These are phyloP conservation scores for Tolypocladium inflatum DNA, from an alignment of 2,329 filamentous ascomycete genomes.

Conservation along the genomic window DNA sequence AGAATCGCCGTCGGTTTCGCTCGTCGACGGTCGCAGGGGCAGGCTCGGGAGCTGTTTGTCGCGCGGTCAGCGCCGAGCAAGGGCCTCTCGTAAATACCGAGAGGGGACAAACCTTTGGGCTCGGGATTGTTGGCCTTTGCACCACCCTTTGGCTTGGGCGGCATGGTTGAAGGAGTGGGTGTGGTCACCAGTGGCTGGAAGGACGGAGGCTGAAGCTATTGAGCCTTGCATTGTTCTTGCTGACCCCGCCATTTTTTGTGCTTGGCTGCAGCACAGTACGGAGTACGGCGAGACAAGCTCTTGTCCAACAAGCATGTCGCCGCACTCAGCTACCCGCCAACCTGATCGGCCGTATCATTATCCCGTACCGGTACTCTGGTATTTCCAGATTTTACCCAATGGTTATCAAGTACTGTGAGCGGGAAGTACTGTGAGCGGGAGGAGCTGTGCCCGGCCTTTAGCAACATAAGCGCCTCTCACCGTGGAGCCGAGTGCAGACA, in stretches of 20 bases:
- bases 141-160: slow-evolving; percentile 12
- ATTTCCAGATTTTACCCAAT: not conserved
- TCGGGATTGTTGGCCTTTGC: slow-evolving; percentile 10
- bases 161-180: slow-evolving; percentile 9
- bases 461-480: not conserved
- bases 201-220: not conserved
- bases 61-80: not conserved
- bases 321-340: not conserved
- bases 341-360: not conserved
- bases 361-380: not conserved
- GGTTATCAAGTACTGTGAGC: not conserved
- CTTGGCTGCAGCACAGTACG: not conserved
- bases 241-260: not conserved
- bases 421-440: no score
- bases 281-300: not conserved
- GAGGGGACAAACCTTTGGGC: slow-evolving; percentile 11
- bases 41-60: slow-evolving; percentile 18
- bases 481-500: not conserved
- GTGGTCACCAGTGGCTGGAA: not conserved
- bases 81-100: not conserved
- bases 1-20: slow-evolving; percentile 35
- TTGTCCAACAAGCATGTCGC: not conserved
- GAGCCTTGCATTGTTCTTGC: slow-evolving; percentile 6
- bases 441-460: not conserved
- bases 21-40: slow-evolving; percentile 37